phyloP scores from a whole-genome alignment of 768 basidiomycete species.

The Suillus subluteus region DNA sequence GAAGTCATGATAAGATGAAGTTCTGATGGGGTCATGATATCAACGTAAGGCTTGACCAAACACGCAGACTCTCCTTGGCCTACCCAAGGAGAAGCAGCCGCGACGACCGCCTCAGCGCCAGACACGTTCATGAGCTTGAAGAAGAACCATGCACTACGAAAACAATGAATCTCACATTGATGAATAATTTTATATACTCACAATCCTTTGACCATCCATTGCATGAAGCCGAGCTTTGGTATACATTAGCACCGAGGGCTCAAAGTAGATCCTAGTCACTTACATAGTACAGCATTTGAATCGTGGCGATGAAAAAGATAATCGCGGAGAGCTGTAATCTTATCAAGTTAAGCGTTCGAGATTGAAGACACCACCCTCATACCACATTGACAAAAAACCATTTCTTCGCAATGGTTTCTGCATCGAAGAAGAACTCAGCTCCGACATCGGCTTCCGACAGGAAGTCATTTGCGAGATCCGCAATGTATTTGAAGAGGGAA shows the following conservation, averaged over 20 bases:
- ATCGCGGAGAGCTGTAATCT: conserved; percentile 63
- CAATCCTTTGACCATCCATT: conserved; percentile 91
- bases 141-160: conserved; percentile 80
- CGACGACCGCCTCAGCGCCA: conserved; percentile 94
- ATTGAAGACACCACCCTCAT: conserved; percentile 20
- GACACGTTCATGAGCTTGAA: conserved; percentile 90
- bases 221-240: conserved; percentile 77
- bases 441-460: conserved; percentile 69
- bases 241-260: conserved; percentile 3
- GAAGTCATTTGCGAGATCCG: conserved; percentile 80
- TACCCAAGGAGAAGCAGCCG: conserved; percentile 91
- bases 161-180: conserved; percentile 6
- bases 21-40: conserved; percentile 84
- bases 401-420: conserved; percentile 61
- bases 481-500: conserved; percentile 83
- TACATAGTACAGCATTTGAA: conserved; percentile 87
- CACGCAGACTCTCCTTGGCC: conserved; percentile 91
- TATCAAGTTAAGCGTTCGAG: neutral
- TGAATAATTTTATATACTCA: conserved; percentile 36
- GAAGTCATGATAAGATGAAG: conserved; percentile 90
- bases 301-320: conserved; percentile 93
- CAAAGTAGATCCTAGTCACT: conserved; percentile 5
- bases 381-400: conserved; percentile 89
- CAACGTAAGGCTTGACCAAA: conserved; percentile 82
- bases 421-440: conserved; percentile 82